Evolutionary conservation across 2,329 filamentous ascomycete genomes (phyloP).

Genomic region (Colletotrichum spaethianum): DNA sequence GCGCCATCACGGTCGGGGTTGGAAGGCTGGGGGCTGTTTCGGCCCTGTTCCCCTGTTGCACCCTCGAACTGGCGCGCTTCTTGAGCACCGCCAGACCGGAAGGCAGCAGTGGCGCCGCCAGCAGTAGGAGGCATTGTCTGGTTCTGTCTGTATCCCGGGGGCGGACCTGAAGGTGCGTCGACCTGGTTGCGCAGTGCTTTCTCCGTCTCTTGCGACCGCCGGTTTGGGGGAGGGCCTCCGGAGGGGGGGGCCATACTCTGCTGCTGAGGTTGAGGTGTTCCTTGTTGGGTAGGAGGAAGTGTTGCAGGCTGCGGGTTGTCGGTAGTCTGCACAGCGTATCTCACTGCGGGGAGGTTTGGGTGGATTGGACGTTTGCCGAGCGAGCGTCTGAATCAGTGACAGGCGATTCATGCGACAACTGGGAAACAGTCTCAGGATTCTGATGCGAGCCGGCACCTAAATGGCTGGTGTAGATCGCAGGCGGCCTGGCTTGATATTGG

Average conservation of each 20-base stretch:
- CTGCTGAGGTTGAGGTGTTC: conserved; percentile 48
- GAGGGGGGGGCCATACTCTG: conserved; percentile 64
- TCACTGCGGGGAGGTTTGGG: conserved; percentile 60
- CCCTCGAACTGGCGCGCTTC: conserved; percentile 61
- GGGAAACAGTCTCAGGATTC: conserved; percentile 73
- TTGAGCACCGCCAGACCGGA: conserved; percentile 56
- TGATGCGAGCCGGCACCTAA: conserved; percentile 53
- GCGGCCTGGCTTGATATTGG: conserved; percentile 52
- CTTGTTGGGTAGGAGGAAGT: conserved; percentile 46
- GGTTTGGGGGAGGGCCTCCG: conserved; percentile 59
- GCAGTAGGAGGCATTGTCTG: conserved; percentile 59
- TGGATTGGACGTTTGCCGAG: conserved; percentile 58
- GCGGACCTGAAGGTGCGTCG: conserved; percentile 61
- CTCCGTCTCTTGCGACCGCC: conserved; percentile 66
- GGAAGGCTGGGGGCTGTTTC: conserved; percentile 70
- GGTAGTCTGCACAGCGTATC: conserved; percentile 52
- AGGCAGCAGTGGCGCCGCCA: conserved; percentile 53
- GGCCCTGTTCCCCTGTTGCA: conserved; percentile 61
- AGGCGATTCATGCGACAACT: conserved; percentile 74
- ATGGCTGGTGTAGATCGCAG: conserved; percentile 54
- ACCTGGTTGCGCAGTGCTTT: conserved; percentile 59
- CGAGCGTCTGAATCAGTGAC: conserved; percentile 64
- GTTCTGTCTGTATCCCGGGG: conserved; percentile 67
- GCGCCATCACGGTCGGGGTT: conserved; percentile 57
- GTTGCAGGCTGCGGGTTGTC: conserved; percentile 44